phyloP scores from a whole-genome alignment of 495 filamentous ascomycete species.

The Podospora conica region DNA sequence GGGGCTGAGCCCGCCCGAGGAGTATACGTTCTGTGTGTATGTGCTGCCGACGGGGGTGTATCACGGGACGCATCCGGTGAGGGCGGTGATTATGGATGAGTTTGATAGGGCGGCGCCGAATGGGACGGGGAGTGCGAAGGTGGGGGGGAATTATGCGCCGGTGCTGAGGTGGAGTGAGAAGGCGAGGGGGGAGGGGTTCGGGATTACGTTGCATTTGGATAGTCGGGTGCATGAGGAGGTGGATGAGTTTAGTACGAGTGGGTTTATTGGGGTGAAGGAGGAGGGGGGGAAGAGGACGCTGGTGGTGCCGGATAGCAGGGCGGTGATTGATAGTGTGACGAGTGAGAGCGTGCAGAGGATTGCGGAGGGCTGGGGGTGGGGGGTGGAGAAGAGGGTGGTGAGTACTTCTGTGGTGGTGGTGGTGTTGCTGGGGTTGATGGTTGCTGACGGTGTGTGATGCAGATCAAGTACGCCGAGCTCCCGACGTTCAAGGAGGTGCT shows the following conservation, averaged over 20 bases:
- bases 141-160: conserved; percentile 78
- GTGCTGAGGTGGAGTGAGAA: conserved; percentile 75
- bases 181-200: conserved; percentile 64
- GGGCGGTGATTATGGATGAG: conserved; percentile 69
- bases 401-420: conserved; percentile 15
- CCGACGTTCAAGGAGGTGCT: conserved; percentile 73
- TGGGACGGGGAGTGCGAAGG: conserved; percentile 66
- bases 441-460: neutral
- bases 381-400: conserved; percentile 55
- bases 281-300: conserved; percentile 57
- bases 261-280: conserved; percentile 69
- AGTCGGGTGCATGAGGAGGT: conserved; percentile 70
- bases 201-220: conserved; percentile 84
- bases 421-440: neutral
- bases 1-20: conserved; percentile 74
- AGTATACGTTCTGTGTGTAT: conserved; percentile 81
- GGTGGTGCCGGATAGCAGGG: conserved; percentile 72
- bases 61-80: conserved; percentile 75
- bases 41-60: conserved; percentile 85
- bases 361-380: conserved; percentile 58
- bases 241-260: conserved; percentile 86
- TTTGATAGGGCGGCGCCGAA: conserved; percentile 72
- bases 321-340: conserved; percentile 79
- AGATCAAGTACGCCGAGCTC: conserved; percentile 78
- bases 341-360: conserved; percentile 65